Percentiles rank a stretch among this genome's conserved stretches.
These are phyloP conservation scores for Botrytis paeoniae DNA, from an alignment of 2,329 filamentous ascomycete species.

Conservation along the genomic window DNA sequence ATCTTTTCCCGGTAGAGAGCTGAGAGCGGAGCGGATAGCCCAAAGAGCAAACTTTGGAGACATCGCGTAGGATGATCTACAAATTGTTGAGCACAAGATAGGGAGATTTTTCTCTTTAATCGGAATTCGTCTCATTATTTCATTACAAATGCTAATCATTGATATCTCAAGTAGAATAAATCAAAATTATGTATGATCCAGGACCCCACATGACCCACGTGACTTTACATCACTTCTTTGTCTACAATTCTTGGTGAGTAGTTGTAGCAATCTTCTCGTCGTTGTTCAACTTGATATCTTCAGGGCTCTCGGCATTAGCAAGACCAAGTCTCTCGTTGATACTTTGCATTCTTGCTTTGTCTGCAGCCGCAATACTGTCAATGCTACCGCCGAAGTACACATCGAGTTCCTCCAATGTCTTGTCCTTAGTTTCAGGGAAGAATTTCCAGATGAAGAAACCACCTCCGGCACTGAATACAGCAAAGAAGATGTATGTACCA, in stretches of 20 bases:
- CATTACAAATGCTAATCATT: not conserved
- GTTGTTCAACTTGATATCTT: conserved; percentile 22
- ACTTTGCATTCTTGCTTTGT: conserved; percentile 34
- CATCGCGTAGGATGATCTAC: too few relatives aligned
- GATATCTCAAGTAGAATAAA: not conserved
- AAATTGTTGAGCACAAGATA: rapidly evolving
- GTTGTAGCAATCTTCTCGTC: conserved; percentile 12
- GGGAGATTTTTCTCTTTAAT: not conserved
- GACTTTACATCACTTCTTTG: not conserved
- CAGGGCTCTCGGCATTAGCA: conserved; percentile 34
- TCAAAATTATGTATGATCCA: not conserved
- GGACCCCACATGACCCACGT: too few relatives aligned
- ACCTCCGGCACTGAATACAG: conserved; percentile 45
- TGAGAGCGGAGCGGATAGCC: not conserved
- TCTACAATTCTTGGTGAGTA: conserved; percentile 6
- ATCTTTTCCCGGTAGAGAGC: not conserved
- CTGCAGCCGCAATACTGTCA: conserved; percentile 38
- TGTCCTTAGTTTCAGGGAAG: conserved; percentile 54
- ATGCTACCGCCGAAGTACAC: conserved; percentile 39
- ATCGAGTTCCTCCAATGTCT: conserved; percentile 53
- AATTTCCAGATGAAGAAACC: conserved; percentile 49
- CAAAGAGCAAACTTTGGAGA: not conserved
- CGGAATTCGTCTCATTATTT: not conserved
- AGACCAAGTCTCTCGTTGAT: conserved; percentile 31
- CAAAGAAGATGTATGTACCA: conserved; percentile 58